phyloP scores from a whole-genome alignment of 2,329 filamentous ascomycete genomes.

The Sporothrix curviconia region DNA sequence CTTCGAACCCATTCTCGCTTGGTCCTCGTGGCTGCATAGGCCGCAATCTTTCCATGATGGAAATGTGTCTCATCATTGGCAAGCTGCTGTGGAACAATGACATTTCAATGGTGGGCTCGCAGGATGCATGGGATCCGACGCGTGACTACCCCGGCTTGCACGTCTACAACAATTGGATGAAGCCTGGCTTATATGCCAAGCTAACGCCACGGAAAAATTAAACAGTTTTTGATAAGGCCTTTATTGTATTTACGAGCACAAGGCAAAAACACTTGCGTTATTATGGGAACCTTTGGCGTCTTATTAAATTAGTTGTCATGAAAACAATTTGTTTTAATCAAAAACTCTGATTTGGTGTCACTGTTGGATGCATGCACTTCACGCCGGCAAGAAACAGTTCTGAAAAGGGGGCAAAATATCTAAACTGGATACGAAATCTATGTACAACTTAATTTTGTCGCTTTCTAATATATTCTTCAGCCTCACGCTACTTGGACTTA shows the following conservation, averaged over 20 bases:
- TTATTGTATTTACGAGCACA: too few species aligned
- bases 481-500: not conserved
- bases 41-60: conserved; percentile 5
- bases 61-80: conserved; percentile 6
- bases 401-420: too few species aligned
- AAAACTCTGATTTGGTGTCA: too few species aligned
- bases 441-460: too few species aligned
- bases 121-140: not conserved
- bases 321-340: too few species aligned
- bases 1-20: conserved; percentile 3
- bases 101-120: not conserved
- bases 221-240: not conserved
- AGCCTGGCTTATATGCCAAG: not conserved
- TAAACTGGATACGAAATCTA: too few species aligned
- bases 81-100: conserved; percentile 9
- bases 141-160: not conserved
- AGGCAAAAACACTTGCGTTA: too few species aligned
- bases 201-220: not conserved
- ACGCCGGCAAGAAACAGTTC: too few species aligned
- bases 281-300: too few species aligned
- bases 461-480: not conserved
- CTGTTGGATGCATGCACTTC: too few species aligned
- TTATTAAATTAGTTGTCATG: too few species aligned
- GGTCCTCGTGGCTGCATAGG: conserved; percentile 1
- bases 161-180: conserved; percentile 12